These are phyloP conservation scores for Ganoderma leucocontextum DNA, from an alignment of 1,284 basidiomycete genomes.

Conservation along the genomic window DNA sequence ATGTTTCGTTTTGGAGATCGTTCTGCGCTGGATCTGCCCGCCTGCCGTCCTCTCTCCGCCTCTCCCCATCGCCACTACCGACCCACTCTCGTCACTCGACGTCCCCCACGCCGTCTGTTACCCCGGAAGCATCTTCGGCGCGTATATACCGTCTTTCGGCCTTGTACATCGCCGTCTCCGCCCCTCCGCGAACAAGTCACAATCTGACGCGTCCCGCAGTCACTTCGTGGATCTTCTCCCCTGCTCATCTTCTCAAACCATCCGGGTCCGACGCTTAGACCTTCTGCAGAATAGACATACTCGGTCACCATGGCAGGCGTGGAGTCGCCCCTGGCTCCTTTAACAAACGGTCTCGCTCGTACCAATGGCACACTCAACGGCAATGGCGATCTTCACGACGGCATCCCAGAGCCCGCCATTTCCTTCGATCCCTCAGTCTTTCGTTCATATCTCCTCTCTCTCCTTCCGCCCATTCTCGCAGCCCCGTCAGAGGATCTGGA, in stretches of 20 bases:
- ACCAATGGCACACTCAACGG: conserved; percentile 37
- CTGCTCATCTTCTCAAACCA: conserved; percentile 3
- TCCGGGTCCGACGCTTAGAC: conserved; percentile 2
- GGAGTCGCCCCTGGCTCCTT: conserved; percentile 34
- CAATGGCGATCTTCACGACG: conserved; percentile 38
- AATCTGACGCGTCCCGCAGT: conserved; percentile 5
- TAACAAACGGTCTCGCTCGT: conserved; percentile 29
- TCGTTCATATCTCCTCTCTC: conserved; percentile 69
- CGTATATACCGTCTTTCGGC: conserved; percentile 9
- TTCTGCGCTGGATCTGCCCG: neutral
- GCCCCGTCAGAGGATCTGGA: conserved; percentile 70
- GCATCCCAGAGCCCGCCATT: conserved; percentile 37
- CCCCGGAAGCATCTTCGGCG: conserved; percentile 5
- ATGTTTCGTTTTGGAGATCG: conserved; percentile 4
- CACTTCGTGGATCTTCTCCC: neutral
- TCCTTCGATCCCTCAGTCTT: conserved; percentile 71
- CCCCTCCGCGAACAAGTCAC: neutral
- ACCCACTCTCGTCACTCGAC: conserved; percentile 9
- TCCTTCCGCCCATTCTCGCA: conserved; percentile 81
- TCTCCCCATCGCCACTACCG: conserved; percentile 10
- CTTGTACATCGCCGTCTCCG: conserved; percentile 6
- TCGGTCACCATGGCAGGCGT: conserved; percentile 37
- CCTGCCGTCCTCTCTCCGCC: conserved; percentile 12
- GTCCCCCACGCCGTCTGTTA: neutral
- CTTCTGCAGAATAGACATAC: conserved; percentile 19